Evolutionary conservation across 768 basidiomycete species (phyloP).

Genomic region (Pleurotus giganteus): DNA sequence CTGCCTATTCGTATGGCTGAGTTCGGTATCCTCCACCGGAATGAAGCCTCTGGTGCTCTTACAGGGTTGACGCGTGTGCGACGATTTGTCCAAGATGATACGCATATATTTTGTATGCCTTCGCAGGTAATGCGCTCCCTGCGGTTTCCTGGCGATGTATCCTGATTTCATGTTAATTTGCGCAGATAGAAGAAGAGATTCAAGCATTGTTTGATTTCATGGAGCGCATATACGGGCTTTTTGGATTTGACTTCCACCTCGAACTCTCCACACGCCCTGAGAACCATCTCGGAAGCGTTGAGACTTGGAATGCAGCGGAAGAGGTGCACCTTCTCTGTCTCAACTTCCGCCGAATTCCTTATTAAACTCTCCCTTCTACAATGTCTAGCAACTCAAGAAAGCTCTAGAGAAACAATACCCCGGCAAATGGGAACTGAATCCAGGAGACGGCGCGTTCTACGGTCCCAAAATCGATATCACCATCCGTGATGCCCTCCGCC

Average conservation of each 20-base stretch:
- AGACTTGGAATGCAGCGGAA: slow-evolving; percentile 91
- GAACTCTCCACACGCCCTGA: slow-evolving; percentile 96
- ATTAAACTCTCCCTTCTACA: slow-evolving; percentile 10
- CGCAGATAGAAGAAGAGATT: slow-evolving; percentile 85
- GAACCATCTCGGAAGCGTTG: slow-evolving; percentile 85
- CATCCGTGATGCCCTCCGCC: slow-evolving; percentile 85
- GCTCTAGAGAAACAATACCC: slow-evolving; percentile 85
- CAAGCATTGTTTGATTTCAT: slow-evolving; percentile 90
- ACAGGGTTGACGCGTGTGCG: slow-evolving; percentile 92
- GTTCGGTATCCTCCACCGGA: slow-evolving; percentile 95
- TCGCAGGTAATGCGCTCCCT: slow-evolving; percentile 55
- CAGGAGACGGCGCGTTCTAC: slow-evolving; percentile 98
- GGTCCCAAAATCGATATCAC: slow-evolving; percentile 99
- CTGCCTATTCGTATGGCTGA: slow-evolving; percentile 97
- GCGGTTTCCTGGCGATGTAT: slow-evolving; percentile 2
- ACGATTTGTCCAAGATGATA: slow-evolving; percentile 96
- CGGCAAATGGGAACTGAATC: slow-evolving; percentile 90
- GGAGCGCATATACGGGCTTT: slow-evolving; percentile 88
- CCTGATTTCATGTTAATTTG: background rate
- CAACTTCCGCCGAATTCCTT: background rate
- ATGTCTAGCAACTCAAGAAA: slow-evolving; percentile 69
- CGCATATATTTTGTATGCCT: slow-evolving; percentile 98
- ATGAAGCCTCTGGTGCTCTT: slow-evolving; percentile 93
- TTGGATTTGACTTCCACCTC: slow-evolving; percentile 92
- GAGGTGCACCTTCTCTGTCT: slow-evolving; percentile 40